Conservation (phyloP, 108 stramenopile genomes). For the Cyclotella sp. region DNA sequence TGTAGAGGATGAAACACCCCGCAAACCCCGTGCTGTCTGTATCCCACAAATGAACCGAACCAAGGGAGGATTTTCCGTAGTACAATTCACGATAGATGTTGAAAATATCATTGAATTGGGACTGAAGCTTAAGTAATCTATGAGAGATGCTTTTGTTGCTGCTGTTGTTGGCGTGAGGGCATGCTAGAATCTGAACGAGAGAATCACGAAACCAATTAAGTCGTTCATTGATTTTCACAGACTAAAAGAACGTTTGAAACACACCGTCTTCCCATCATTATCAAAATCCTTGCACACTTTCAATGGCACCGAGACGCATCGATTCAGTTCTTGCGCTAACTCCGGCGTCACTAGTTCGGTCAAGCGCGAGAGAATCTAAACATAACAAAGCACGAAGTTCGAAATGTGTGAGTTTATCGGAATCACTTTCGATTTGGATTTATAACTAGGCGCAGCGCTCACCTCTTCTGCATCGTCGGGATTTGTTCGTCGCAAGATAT, state of each 20-base stretch:
- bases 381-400: background rate
- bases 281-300: constrained; percentile 20
- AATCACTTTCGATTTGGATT: background rate
- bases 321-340: constrained; percentile 16
- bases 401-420: background rate
- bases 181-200: constrained; percentile 54
- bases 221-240: background rate
- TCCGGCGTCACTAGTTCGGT: constrained; percentile 9
- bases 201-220: constrained; percentile 19
- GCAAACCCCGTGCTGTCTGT: constrained; percentile 52
- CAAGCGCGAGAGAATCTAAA: background rate
- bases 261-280: constrained; percentile 2
- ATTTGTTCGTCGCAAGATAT: constrained; percentile 23
- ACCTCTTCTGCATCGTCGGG: constrained; percentile 19
- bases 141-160: constrained; percentile 34
- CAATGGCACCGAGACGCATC: constrained; percentile 20
- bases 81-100: constrained; percentile 93
- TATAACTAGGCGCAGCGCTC: background rate
- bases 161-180: constrained; percentile 40
- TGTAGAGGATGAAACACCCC: constrained; percentile 92
- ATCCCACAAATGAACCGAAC: constrained; percentile 89
- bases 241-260: background rate
- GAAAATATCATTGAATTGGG: constrained; percentile 90
- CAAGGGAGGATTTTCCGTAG: constrained; percentile 79
- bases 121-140: constrained; percentile 54